These are phyloP conservation scores for Cystobasidium slooffiae DNA, from an alignment of 1,284 basidiomycete species.

Conservation along the genomic window DNA sequence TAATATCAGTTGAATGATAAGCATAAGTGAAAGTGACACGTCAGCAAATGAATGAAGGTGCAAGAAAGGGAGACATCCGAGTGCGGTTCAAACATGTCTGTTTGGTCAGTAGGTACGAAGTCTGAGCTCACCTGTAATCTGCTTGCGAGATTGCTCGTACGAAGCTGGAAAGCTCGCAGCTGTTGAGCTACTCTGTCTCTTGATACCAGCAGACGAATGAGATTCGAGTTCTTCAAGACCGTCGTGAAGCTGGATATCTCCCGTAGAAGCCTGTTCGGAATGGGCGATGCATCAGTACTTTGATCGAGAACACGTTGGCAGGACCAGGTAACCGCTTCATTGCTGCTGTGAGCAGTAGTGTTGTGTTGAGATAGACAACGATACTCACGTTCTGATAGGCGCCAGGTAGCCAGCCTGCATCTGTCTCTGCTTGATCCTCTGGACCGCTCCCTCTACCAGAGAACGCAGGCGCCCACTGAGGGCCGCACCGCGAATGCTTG, in stretches of 20 bases:
- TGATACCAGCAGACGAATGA: conserved; percentile 12
- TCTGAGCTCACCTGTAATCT: conserved; percentile 21
- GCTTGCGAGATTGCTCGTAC: conserved; percentile 6
- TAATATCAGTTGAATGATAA: neutral
- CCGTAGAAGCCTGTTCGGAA: neutral
- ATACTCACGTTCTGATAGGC: conserved; percentile 20
- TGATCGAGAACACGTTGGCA: conserved; percentile 13
- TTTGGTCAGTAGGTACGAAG: neutral
- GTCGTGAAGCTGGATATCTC: conserved; percentile 5
- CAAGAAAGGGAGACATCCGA: neutral
- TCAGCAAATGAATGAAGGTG: neutral
- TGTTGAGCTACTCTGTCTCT: conserved; percentile 11
- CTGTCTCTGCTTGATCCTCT: neutral
- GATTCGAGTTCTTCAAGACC: neutral
- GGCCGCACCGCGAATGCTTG: conserved; percentile 17
- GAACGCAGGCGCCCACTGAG: conserved; percentile 1
- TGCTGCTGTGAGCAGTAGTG: too few relatives aligned
- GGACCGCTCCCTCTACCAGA: neutral
- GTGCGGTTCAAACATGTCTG: neutral
- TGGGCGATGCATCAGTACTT: neutral
- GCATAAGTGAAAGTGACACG: neutral
- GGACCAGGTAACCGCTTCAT: too few relatives aligned
- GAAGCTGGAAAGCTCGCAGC: conserved; percentile 20
- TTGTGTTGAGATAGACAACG: neutral
- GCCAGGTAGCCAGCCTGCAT: conserved; percentile 5